These are phyloP conservation scores for Ganoderma sp. DNA, from an alignment of 1,284 basidiomycete species.

Conservation along the genomic window DNA sequence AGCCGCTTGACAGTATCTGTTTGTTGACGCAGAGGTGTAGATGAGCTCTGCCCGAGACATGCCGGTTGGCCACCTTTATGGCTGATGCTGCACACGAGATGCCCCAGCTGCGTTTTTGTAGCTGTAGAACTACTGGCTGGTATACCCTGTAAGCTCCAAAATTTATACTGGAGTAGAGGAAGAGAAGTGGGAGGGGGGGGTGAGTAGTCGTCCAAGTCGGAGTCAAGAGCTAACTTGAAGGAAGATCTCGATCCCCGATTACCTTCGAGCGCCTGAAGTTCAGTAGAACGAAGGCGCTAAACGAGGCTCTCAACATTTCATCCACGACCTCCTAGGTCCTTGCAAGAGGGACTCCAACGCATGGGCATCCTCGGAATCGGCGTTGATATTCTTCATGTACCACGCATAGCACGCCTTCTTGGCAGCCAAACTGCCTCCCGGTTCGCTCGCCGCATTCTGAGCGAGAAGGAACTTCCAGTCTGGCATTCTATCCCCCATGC, in stretches of 20 bases:
- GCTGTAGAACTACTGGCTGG: no score
- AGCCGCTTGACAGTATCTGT: conserved; percentile 74
- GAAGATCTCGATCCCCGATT: conserved; percentile 25
- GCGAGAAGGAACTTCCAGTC: conserved; percentile 52
- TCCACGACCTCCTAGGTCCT: neutral
- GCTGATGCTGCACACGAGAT: neutral
- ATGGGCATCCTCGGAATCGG: conserved; percentile 79
- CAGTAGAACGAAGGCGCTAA: conserved; percentile 14
- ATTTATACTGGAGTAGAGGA: neutral
- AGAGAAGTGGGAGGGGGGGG: conserved; percentile 27
- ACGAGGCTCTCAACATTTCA: neutral
- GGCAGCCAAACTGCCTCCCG: conserved; percentile 53
- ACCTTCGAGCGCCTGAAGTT: conserved; percentile 14
- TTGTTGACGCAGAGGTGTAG: conserved; percentile 84
- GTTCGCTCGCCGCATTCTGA: conserved; percentile 71
- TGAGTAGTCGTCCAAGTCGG: neutral
- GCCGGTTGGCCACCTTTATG: neutral
- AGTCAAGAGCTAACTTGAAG: neutral
- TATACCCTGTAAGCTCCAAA: neutral
- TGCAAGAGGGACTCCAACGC: neutral
- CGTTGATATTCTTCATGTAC: conserved; percentile 75
- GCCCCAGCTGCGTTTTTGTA: neutral
- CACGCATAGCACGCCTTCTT: conserved; percentile 66
- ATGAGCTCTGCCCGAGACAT: conserved; percentile 49
- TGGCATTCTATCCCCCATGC: conserved; percentile 46